These are phyloP conservation scores for Saturnispora bothae DNA, from an alignment of 805 yeast genomes.

Conservation along the genomic window DNA sequence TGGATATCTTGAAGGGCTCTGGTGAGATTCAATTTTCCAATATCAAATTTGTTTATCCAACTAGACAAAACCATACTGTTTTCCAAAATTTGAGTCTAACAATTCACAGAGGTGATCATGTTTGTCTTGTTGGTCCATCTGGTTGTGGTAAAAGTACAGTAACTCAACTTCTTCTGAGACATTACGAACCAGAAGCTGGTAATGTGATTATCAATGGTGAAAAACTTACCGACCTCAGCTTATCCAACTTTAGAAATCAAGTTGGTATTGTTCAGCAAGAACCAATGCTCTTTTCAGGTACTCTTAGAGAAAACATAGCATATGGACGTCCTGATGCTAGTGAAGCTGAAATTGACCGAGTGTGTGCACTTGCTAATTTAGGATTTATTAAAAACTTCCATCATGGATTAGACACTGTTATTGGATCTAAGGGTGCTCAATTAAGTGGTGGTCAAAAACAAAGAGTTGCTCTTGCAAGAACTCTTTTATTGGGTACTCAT, in stretches of 20 bases:
- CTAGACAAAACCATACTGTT: constrained; percentile 61
- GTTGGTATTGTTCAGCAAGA: constrained; percentile 93
- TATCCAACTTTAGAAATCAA: constrained; percentile 61
- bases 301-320: constrained; percentile 70
- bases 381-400: constrained; percentile 68
- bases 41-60: constrained; percentile 71
- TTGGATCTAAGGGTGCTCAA: constrained; percentile 83
- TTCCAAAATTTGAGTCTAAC: constrained; percentile 50
- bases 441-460: constrained; percentile 94
- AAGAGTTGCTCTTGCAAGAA: constrained; percentile 82
- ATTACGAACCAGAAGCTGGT: constrained; percentile 72
- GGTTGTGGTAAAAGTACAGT: constrained; percentile 94
- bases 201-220: constrained; percentile 52
- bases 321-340: constrained; percentile 63
- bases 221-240: constrained; percentile 51
- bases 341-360: constrained; percentile 48
- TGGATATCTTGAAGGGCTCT: constrained; percentile 25
- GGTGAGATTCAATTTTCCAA: constrained; percentile 54
- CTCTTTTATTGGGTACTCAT: constrained; percentile 46
- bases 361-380: constrained; percentile 57
- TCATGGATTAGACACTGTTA: constrained; percentile 65
- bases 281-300: constrained; percentile 79
- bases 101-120: constrained; percentile 72
- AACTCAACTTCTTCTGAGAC: constrained; percentile 65
- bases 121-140: constrained; percentile 92